phyloP scores from a whole-genome alignment of 1,139 yeast species.

The Candida tetrigidarum region DNA sequence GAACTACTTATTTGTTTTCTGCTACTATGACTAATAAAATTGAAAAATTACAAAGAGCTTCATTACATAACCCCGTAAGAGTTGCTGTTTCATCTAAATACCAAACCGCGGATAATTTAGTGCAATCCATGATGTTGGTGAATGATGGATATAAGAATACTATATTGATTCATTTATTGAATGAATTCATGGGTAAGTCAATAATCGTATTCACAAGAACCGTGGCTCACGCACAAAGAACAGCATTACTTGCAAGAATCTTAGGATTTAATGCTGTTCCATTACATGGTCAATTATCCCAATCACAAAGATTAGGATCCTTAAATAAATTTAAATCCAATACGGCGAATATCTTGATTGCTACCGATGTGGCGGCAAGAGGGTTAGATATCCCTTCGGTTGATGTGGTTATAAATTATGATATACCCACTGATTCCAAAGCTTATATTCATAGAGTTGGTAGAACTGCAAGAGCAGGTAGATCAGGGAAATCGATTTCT shows the following conservation, averaged over 20 bases:
- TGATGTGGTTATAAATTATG: slow-evolving; percentile 90
- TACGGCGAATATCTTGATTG: slow-evolving; percentile 78
- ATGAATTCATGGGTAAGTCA: slow-evolving; percentile 85
- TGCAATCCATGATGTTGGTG: slow-evolving; percentile 88
- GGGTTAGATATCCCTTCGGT: slow-evolving; percentile 97
- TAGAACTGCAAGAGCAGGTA: slow-evolving; percentile 98
- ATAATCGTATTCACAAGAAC: slow-evolving; percentile 92
- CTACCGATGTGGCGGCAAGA: slow-evolving; percentile 98
- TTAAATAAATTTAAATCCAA: slow-evolving; percentile 92
- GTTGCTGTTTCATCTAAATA: slow-evolving; percentile 89
- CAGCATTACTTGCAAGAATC: slow-evolving; percentile 78
- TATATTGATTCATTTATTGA: slow-evolving; percentile 75
- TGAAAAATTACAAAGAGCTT: slow-evolving; percentile 93
- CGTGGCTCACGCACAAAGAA: slow-evolving; percentile 92
- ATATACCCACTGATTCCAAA: slow-evolving; percentile 97
- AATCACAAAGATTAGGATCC: slow-evolving; percentile 91
- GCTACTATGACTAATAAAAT: slow-evolving; percentile 98
- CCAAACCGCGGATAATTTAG: slow-evolving; percentile 90
- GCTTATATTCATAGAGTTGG: slow-evolving; percentile 98
- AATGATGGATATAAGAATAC: slow-evolving; percentile 96
- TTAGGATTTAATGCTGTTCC: slow-evolving; percentile 92
- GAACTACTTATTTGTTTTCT: slow-evolving; percentile 88
- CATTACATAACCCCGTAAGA: slow-evolving; percentile 84
- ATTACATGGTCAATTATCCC: slow-evolving; percentile 91
- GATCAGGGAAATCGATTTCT: slow-evolving; percentile 91